Evolutionary conservation across 208 protist genomes (phyloP).

Genomic region (Trypanosoma boissoni): DNA sequence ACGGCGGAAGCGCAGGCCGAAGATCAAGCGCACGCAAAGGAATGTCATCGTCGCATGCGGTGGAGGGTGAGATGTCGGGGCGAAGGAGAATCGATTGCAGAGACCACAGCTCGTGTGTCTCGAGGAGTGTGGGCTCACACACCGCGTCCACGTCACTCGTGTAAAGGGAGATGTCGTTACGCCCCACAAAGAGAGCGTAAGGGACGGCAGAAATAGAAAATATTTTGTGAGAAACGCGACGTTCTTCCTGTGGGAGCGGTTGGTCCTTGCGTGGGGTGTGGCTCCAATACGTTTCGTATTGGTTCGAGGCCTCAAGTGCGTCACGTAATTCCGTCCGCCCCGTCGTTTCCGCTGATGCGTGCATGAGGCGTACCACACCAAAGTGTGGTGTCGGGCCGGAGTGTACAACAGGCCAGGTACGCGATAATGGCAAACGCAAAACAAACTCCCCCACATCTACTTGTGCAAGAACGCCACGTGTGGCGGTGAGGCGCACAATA

Average conservation of each 20-base stretch:
- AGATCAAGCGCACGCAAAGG: conserved; percentile 45
- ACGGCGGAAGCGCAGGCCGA: conserved; percentile 31
- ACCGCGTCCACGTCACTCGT: conserved; percentile 75
- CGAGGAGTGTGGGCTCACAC: conserved; percentile 63
- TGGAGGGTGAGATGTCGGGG: conserved; percentile 30
- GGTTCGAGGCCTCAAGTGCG: conserved; percentile 25
- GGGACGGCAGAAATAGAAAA: conserved; percentile 16
- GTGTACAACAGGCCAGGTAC: conserved; percentile 37
- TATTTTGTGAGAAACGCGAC: conserved; percentile 41
- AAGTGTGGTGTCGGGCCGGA: conserved; percentile 47
- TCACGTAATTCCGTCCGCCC: conserved; percentile 28
- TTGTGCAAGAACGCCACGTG: conserved; percentile 18
- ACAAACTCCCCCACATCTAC: conserved; percentile 35
- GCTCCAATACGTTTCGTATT: conserved; percentile 69
- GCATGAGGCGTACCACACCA: conserved; percentile 51
- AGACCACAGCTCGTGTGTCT: conserved; percentile 66
- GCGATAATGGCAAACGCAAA: conserved; percentile 56
- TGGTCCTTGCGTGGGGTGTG: conserved; percentile 51
- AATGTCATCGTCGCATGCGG: conserved; percentile 47
- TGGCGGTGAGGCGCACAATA: conserved; percentile 31
- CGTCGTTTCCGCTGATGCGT: conserved; percentile 34
- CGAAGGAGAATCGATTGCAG: conserved; percentile 59
- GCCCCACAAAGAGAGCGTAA: conserved; percentile 56
- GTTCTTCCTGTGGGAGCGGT: conserved; percentile 34
- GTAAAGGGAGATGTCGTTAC: conserved; percentile 64